Percentiles rank a stretch among this genome's conserved stretches.
These are phyloP conservation scores for Melaleuca alternifolia DNA, from an alignment of 345 rosid genomes.

Conservation along the genomic window DNA sequence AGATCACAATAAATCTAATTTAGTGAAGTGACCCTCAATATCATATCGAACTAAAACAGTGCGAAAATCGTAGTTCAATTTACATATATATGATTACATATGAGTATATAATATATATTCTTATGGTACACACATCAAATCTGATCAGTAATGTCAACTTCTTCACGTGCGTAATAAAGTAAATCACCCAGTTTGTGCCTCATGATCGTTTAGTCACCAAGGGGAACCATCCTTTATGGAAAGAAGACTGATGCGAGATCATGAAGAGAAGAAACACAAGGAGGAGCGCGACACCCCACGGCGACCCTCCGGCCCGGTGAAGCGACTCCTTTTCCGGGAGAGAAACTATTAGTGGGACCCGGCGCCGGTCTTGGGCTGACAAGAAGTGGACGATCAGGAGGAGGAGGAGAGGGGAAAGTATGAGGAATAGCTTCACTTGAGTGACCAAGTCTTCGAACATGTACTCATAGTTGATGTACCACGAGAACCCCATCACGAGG, in stretches of 20 bases:
- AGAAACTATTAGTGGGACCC: slow-evolving; percentile 2
- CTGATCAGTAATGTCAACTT: neutral
- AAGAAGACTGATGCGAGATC: slow-evolving; percentile 44
- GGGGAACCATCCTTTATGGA: slow-evolving; percentile 57
- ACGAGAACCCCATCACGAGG: slow-evolving; percentile 22
- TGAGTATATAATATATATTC: neutral
- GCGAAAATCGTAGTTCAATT: neutral
- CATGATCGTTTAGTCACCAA: slow-evolving; percentile 4
- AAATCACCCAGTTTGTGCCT: neutral
- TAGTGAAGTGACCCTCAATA: neutral
- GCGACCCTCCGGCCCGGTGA: slow-evolving; percentile 48
- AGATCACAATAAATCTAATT: neutral
- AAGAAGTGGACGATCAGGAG: slow-evolving; percentile 31
- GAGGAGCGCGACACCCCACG: slow-evolving; percentile 48
- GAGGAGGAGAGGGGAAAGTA: slow-evolving; percentile 34
- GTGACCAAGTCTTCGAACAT: slow-evolving; percentile 24
- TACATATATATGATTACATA: neutral
- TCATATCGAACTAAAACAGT: neutral
- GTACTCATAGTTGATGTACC: slow-evolving; percentile 43
- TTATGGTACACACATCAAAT: neutral
- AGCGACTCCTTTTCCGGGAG: slow-evolving; percentile 30
- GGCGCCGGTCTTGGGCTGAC: neutral
- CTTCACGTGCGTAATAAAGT: neutral
- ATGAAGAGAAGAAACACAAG: slow-evolving; percentile 42
- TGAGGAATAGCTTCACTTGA: slow-evolving; percentile 35